A percentile compares a stretch with the other conserved stretches of the same genome.
Conservation (phyloP, 306 rosid species). For the Vicia faba region DNA sequence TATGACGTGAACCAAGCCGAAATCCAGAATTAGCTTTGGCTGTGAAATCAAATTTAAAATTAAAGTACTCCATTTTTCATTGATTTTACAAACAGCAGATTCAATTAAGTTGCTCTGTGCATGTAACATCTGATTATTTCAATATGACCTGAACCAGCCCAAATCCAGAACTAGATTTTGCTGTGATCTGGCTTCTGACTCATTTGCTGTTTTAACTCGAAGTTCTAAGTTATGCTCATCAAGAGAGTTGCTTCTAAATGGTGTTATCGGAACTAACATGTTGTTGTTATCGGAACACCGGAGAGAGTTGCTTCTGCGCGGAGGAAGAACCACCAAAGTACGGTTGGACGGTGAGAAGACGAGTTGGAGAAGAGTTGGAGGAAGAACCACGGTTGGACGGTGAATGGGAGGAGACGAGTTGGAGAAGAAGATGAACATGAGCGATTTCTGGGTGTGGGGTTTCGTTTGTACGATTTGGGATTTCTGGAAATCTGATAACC, state of each 20-base stretch:
- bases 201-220: conserved; percentile 92
- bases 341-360: too few species aligned
- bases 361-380: too few species aligned
- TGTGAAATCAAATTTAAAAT: neutral
- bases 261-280: too few species aligned
- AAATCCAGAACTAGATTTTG: conserved; percentile 41
- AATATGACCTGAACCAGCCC: neutral
- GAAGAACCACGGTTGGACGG: too few species aligned
- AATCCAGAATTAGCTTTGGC: neutral
- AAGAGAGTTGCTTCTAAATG: conserved; percentile 90
- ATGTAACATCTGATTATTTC: neutral
- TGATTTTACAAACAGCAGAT: conserved; percentile 1
- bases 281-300: too few species aligned
- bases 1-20: neutral
- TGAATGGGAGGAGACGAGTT: too few species aligned
- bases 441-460: too few species aligned
- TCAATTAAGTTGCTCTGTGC: neutral
- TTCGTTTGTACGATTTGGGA: too few species aligned
- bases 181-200: conserved; percentile 91
- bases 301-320: too few species aligned
- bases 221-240: conserved; percentile 83
- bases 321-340: too few species aligned
- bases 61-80: neutral
- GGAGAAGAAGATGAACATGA: too few species aligned
- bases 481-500: too few species aligned